These are phyloP conservation scores for Saccharomycopsis sp. DNA, from an alignment of 805 yeast genomes.

Conservation along the genomic window DNA sequence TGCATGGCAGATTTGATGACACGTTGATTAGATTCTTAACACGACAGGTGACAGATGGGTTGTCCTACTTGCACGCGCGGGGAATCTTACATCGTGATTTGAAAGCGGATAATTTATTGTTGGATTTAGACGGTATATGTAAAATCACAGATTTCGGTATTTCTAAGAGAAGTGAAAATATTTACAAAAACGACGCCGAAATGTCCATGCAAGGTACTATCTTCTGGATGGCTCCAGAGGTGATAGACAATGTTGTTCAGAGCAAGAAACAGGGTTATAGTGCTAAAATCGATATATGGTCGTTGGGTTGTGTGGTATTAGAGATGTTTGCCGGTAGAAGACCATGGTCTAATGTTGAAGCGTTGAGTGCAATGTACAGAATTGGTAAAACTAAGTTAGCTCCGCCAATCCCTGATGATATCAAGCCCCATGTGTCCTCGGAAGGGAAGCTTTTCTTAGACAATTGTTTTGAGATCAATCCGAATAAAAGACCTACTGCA, in stretches of 20 bases:
- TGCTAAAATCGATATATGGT: conserved; percentile 98
- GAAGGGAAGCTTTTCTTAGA: conserved; percentile 68
- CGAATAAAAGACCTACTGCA: conserved; percentile 88
- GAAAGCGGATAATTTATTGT: conserved; percentile 85
- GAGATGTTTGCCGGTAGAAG: conserved; percentile 98
- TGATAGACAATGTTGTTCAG: conserved; percentile 74
- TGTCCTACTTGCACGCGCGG: conserved; percentile 78
- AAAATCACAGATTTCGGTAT: conserved; percentile 97
- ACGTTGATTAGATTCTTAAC: conserved; percentile 65
- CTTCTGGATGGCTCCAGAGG: conserved; percentile 99
- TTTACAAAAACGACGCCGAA: conserved; percentile 85
- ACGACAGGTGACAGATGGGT: conserved; percentile 73
- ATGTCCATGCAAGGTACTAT: conserved; percentile 99
- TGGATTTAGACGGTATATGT: conserved; percentile 89
- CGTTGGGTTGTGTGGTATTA: conserved; percentile 91
- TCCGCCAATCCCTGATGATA: conserved; percentile 95
- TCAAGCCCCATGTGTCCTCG: conserved; percentile 52
- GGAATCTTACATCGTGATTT: conserved; percentile 91
- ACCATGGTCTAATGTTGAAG: conserved; percentile 96
- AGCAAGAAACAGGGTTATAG: conserved; percentile 83
- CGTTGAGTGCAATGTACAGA: conserved; percentile 89
- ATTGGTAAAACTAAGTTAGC: conserved; percentile 79
- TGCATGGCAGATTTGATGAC: conserved; percentile 83
- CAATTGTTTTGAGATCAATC: conserved; percentile 68
- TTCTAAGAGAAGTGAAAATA: conserved; percentile 76